Conservation (phyloP, 179 eudicot genomes). For the Beta lomatogona region DNA sequence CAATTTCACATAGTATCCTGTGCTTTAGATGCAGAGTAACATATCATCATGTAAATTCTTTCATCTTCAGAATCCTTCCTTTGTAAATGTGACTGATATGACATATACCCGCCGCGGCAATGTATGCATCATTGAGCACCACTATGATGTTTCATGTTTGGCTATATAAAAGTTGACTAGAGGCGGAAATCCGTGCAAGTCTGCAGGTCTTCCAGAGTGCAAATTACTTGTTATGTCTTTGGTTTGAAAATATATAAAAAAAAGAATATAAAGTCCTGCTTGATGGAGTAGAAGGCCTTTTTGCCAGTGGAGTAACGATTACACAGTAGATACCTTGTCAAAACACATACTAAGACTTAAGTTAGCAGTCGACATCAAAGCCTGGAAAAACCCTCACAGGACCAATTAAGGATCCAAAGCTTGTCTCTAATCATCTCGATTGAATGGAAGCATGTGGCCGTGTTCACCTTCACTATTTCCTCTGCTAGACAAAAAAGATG, state of each 20-base stretch:
- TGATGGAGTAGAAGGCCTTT: neutral
- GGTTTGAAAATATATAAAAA: neutral
- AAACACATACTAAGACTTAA: neutral
- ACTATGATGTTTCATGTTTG: neutral
- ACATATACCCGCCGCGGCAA: too few relatives aligned
- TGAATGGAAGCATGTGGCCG: slow-evolving; percentile 13
- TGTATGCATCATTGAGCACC: neutral
- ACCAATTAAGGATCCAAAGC: neutral
- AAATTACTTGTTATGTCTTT: neutral
- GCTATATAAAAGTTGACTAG: neutral
- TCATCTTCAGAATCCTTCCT: neutral
- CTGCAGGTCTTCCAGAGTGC: neutral
- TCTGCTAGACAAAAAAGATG: slow-evolving; percentile 14
- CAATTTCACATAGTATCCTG: neutral
- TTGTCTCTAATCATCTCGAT: slow-evolving; percentile 8
- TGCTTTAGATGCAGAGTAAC: neutral
- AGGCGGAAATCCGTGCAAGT: neutral
- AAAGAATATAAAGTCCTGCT: neutral
- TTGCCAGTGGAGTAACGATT: neutral
- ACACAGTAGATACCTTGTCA: neutral
- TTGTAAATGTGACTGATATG: slow-evolving; percentile 4
- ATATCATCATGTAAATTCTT: slow-evolving; percentile 5
- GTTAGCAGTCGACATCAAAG: neutral
- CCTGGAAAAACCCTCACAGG: neutral
- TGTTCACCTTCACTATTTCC: slow-evolving; percentile 8